Evolutionary conservation across 306 rosid genomes (phyloP).

Genomic region (Quillaja saponaria): DNA sequence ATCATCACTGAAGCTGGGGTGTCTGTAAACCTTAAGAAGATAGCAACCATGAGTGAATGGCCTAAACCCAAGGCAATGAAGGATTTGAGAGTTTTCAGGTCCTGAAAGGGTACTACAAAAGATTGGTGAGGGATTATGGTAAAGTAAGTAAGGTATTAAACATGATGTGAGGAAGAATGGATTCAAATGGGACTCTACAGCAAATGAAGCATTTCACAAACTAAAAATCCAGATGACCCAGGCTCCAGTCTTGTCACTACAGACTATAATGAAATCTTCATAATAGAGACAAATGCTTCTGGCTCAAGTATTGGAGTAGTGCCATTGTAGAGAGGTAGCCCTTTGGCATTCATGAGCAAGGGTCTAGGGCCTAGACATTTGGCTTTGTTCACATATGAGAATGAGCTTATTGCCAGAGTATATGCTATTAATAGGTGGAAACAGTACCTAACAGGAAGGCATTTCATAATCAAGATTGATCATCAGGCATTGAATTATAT

Average conservation of each 20-base stretch:
- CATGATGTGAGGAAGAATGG: not conserved
- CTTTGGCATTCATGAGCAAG: not conserved
- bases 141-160: not conserved
- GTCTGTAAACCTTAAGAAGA: not conserved
- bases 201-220: not conserved
- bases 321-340: not conserved
- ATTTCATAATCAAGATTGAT: not conserved
- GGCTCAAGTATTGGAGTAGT: not conserved
- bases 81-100: not conserved
- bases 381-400: not conserved
- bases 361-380: not conserved
- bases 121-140: not conserved
- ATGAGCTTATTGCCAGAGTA: not conserved
- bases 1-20: not conserved
- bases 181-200: not conserved
- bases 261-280: not conserved
- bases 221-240: not conserved
- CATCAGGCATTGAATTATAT: not conserved
- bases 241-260: not conserved
- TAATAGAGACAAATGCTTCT: not conserved
- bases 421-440: not conserved
- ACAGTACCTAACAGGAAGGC: not conserved
- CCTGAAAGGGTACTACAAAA: not conserved
- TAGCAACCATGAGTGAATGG: not conserved
- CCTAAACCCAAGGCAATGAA: not conserved